Base-by-base conservation (phyloP, 2,329 filamentous ascomycete species). In the Penicillium sp. region DNA sequence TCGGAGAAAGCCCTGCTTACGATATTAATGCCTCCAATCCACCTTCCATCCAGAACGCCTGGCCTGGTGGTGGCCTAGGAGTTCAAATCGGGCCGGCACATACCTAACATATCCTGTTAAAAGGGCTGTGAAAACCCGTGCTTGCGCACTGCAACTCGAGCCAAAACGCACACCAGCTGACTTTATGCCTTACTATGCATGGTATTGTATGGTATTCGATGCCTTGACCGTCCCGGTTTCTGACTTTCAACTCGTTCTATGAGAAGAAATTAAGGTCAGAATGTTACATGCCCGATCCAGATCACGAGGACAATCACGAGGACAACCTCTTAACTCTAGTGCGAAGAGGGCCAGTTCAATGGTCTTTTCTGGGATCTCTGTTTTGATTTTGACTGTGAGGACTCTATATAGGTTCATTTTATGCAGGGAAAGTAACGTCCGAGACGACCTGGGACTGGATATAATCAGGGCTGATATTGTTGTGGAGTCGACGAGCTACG, bases 21-120 rank as follows among this genome's bases (percentile, higher is more conserved):
- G 58, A 60, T 35, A 61, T 64, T 29, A 61, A 65, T 29, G 52
- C 60, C 23, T 54, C 65, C 10, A 65, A 63, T 37, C 55, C 63
- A 27, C 63, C 65, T 46, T 62, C 57, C n/a, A 66, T 69, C 40
- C 66, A 69, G 25, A 61, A 64, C 32, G 52, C 63, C 21, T 72
- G 69, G 69, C 57, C 62, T 27, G 42, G 59, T 35, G 64, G 62
- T 31, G 58, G 57, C 4, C 45, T 72, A 41, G 67, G 67, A 6
- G 66, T 70, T 46, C 60, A 68, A 39, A 65, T 72, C 42, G 62
- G 65, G 23, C 59, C 66, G 9, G 38, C 55, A 7, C 59, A 62
- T 46, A 61, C 58, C 18, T 64, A 56, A 38, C 18, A 46, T 13
- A 10, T 6, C 42, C 41, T 23, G 16, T 25, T 13, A 27, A 25